Conservation (phyloP, 371 early-diverging fungal species). For the Apophysomyces sp. region DNA sequence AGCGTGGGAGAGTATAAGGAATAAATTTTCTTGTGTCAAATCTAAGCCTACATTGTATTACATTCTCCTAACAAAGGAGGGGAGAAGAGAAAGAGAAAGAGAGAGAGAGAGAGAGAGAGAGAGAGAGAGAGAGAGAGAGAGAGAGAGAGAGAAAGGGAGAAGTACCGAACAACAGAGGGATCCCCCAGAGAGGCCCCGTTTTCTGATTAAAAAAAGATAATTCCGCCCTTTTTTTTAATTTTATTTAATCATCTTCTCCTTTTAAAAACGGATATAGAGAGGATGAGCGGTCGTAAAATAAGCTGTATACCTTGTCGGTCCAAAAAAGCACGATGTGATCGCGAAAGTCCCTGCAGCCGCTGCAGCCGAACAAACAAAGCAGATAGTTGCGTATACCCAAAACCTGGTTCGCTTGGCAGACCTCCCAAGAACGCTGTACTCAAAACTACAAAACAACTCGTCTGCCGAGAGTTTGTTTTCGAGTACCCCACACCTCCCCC, state of each 20-base stretch:
- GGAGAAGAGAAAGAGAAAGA: neutral
- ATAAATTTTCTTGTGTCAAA: slow-evolving; percentile 14
- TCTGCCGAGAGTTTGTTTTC: slow-evolving; percentile 34
- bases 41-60: slow-evolving; percentile 8
- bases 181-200: too few species aligned
- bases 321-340: neutral
- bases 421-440: slow-evolving; percentile 43
- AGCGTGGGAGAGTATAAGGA: slow-evolving; percentile 14
- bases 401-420: slow-evolving; percentile 34
- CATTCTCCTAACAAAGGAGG: too few species aligned
- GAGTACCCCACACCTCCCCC: slow-evolving; percentile 8
- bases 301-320: neutral
- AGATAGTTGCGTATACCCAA: slow-evolving; percentile 26
- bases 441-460: slow-evolving; percentile 15
- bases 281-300: neutral
- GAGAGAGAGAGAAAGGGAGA: neutral
- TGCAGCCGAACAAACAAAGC: neutral
- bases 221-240: neutral
- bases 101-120: neutral
- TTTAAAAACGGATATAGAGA: too few species aligned
- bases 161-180: too few species aligned
- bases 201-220: neutral
- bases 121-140: neutral
- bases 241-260: too few species aligned
- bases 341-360: neutral